Percentiles rank a stretch among this genome's conserved stretches.
Evolutionary conservation across 352 stramenopile species (phyloP).

Genomic region (Thraustochytrium sp.): DNA sequence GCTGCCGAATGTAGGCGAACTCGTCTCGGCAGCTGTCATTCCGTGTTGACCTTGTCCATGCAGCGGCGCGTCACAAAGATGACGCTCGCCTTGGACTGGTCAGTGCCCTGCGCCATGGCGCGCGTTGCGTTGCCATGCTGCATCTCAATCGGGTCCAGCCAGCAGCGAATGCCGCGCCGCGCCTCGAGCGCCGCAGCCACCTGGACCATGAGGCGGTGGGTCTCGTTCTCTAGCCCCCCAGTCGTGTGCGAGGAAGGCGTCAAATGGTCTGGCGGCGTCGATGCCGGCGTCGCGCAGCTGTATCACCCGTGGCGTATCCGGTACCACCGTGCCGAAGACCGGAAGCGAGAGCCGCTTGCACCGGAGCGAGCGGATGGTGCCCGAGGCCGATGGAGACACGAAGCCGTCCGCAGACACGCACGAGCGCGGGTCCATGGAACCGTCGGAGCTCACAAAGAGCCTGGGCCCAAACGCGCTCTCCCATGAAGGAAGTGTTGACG

Average conservation of each 20-base stretch:
- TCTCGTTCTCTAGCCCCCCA: neutral
- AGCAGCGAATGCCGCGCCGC: neutral
- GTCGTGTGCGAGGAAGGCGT: neutral
- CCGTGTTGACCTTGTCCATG: neutral
- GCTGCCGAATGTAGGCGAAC: neutral
- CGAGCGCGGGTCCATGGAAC: neutral
- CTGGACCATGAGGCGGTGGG: no score
- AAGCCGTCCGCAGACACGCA: neutral
- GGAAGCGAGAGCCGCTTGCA: neutral
- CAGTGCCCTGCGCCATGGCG: neutral
- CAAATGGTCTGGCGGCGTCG: neutral
- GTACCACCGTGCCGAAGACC: neutral
- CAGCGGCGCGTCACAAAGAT: neutral
- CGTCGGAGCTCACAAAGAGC: neutral
- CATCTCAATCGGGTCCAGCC: neutral
- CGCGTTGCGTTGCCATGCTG: neutral
- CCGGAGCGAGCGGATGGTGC: neutral
- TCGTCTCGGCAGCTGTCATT: neutral
- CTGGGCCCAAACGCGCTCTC: neutral
- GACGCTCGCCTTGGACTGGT: neutral
- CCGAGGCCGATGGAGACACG: neutral
- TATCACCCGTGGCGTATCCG: neutral
- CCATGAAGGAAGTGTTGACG: neutral
- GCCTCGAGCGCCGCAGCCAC: neutral
- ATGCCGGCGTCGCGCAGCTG: neutral